Conservation (phyloP, 768 basidiomycete genomes). For the Porphyrellus cyaneotinctus region DNA sequence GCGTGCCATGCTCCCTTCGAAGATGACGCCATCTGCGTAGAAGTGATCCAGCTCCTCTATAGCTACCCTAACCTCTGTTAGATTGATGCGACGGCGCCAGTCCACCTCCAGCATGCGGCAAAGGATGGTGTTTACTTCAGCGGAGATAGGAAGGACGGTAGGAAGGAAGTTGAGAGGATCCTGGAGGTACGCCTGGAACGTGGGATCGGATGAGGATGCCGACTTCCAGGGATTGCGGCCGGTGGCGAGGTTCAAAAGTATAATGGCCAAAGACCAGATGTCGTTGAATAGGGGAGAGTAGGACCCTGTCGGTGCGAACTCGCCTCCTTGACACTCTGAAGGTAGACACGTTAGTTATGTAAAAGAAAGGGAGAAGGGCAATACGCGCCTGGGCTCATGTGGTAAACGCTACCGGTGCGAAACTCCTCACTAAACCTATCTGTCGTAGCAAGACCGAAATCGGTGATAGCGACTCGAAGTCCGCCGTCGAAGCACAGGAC, state of each 20-base stretch:
- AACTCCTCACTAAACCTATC: slow-evolving; percentile 84
- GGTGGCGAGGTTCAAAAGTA: slow-evolving; percentile 92
- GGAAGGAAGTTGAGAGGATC: slow-evolving; percentile 79
- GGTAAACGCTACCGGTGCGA: slow-evolving; percentile 95
- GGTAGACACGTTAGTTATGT: slow-evolving; percentile 20
- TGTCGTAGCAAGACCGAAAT: slow-evolving; percentile 92
- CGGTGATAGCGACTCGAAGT: slow-evolving; percentile 77
- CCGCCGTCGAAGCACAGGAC: slow-evolving; percentile 83
- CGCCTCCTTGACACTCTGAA: slow-evolving; percentile 82
- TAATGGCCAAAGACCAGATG: slow-evolving; percentile 94
- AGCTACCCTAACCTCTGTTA: slow-evolving; percentile 48
- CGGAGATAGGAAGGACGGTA: slow-evolving; percentile 76
- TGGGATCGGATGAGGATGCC: slow-evolving; percentile 76
- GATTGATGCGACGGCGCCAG: slow-evolving; percentile 49
- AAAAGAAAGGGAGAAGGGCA: slow-evolving; percentile 5
- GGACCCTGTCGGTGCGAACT: slow-evolving; percentile 53
- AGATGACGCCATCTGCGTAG: slow-evolving; percentile 70
- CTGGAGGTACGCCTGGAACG: slow-evolving; percentile 82
- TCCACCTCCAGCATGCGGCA: slow-evolving; percentile 70
- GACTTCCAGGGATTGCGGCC: slow-evolving; percentile 97
- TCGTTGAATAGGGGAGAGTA: slow-evolving; percentile 91
- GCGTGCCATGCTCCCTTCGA: slow-evolving; percentile 77
- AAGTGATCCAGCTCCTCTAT: slow-evolving; percentile 58
- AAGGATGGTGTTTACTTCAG: slow-evolving; percentile 68
- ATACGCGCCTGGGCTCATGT: slow-evolving; percentile 87